Evolutionary conservation across 176 grass and related monocot genomes (phyloP).

Genomic region (Aegilops tauschii): DNA sequence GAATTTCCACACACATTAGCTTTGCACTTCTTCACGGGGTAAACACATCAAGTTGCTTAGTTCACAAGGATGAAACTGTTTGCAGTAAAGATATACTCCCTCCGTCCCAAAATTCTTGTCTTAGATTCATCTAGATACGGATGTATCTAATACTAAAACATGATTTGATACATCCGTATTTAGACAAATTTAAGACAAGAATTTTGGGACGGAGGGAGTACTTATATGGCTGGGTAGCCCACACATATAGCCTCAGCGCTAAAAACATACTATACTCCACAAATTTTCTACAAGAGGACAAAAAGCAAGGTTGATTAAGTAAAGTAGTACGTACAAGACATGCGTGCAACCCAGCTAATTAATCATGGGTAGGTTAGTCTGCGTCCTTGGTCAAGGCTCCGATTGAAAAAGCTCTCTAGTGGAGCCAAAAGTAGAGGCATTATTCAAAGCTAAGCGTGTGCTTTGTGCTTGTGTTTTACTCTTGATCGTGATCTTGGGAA

Average conservation of each 20-base stretch:
- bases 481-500: slow-evolving; percentile 12
- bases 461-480: slow-evolving; percentile 15
- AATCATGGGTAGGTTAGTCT: not conserved
- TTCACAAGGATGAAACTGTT: not conserved
- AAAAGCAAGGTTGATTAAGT: not conserved
- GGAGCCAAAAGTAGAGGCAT: slow-evolving; percentile 32
- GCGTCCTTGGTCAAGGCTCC: slow-evolving; percentile 13
- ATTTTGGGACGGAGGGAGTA: no score
- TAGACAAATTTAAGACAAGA: no score
- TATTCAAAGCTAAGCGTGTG: slow-evolving; percentile 20
- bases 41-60: not conserved
- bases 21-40: not conserved
- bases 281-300: not conserved
- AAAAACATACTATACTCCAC: no score
- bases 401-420: not conserved
- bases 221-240: no score
- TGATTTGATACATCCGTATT: no score
- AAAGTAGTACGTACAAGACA: not conserved
- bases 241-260: not conserved
- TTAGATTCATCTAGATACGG: no score
- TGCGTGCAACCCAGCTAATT: not conserved
- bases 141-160: no score
- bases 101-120: no score
- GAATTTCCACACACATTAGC: not conserved
- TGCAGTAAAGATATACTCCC: not conserved